A percentile compares a stretch with the other conserved stretches of the same genome.
phyloP scores from a whole-genome alignment of 306 rosid species.

The Casuarina glauca region DNA sequence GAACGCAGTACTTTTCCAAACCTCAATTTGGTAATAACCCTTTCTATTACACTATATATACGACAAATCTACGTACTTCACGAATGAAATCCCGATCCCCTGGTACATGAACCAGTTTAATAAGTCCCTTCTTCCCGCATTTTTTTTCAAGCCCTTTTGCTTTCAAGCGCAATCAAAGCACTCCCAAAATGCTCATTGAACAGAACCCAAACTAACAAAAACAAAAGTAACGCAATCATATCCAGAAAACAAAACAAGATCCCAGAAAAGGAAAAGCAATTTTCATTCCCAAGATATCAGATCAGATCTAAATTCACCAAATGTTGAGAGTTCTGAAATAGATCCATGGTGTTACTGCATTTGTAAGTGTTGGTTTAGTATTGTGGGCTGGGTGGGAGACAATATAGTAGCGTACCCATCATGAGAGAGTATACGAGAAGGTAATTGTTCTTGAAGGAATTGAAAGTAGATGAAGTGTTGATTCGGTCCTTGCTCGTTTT shows the following conservation, averaged over 20 bases:
- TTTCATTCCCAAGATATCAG: constrained; percentile 7
- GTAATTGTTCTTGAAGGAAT: constrained; percentile 90
- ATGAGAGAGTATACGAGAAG: constrained; percentile 89
- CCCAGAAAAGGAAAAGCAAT: neutral
- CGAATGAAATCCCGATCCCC: neutral
- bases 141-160: neutral
- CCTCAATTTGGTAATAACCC: neutral
- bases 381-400: neutral
- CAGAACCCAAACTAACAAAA: neutral
- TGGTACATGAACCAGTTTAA: neutral
- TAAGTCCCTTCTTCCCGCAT: neutral
- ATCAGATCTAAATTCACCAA: constrained; percentile 37
- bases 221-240: neutral
- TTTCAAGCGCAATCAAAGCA: neutral
- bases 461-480: constrained; percentile 69
- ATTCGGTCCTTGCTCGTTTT: constrained; percentile 80
- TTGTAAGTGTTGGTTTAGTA: no score
- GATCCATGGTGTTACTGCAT: no score
- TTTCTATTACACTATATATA: neutral
- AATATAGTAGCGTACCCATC: constrained; percentile 66
- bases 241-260: constrained; percentile 13
- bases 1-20: neutral
- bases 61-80: neutral
- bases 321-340: neutral
- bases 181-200: constrained; percentile 1